Base-by-base conservation (phyloP, 441 rosid species). In the Jatropha multifida region DNA sequence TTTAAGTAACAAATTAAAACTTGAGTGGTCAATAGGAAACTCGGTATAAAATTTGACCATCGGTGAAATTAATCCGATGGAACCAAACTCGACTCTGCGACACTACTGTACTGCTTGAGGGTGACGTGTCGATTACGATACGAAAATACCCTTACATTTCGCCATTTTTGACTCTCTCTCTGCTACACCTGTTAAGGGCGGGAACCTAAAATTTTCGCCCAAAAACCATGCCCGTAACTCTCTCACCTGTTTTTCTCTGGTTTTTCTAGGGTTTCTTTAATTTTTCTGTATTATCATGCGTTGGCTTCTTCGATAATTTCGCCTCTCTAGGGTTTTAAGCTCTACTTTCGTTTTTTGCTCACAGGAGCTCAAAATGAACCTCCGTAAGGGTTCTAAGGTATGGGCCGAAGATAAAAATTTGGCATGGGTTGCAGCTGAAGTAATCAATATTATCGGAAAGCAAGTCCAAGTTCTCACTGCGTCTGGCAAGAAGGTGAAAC, bases 351-450 rank as follows among this genome's bases (percentile, higher is more conserved):
- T 11, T 20, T 48, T 32, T 41, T 10, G 17, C n/a, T 49, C 40
- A 5, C 83, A 77, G 88, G 85, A 79, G 40, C 78, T 78, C 66
- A 86, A 75, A 77, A 85, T 83, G 90, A 89, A 77, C 72, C 81
- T 86, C 51, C 94, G 96, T 9, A 86, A 76, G 65, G 98, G 97
- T 73, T 82, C 92, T 18, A 92, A 91, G 81, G 99, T 94, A 44
- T 96, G 97, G 97, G 88, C 80, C 15, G 94, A 89, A 77, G 99
- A 96, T 85, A 87, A 80, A 86, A 78, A 76, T 82, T 84, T 83
- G 68, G 99, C 99, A 69, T 96, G 99, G 99, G 78, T 86, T 27
- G 87, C 93, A 0, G 94, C 90, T 48, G 92, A 94, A 41, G 89
- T 96, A 0, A 65, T 78, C 65, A 89, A 85, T 81, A 85, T 84